Evolutionary conservation across 495 filamentous ascomycete species (phyloP).

Genomic region (Neurospora africana): DNA sequence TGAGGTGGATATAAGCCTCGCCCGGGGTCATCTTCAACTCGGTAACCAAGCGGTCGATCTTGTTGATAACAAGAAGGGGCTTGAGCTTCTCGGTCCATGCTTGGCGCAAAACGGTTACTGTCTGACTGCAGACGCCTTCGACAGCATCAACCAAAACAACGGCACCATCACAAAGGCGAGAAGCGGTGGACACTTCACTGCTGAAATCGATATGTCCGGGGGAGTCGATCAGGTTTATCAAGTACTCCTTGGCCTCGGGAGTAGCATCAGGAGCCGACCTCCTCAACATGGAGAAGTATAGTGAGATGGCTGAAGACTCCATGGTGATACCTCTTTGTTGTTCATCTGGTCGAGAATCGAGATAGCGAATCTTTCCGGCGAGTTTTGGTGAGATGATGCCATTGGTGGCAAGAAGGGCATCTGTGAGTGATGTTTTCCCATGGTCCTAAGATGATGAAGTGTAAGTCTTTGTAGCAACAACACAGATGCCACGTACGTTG

Average conservation of each 20-base stretch:
- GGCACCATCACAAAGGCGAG: conserved; percentile 87
- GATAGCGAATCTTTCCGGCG: conserved; percentile 94
- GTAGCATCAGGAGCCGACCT: conserved; percentile 54
- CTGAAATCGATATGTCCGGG: conserved; percentile 98
- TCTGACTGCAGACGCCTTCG: conserved; percentile 96
- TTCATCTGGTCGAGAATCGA: conserved; percentile 94
- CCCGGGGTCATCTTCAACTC: conserved; percentile 85
- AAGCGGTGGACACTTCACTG: conserved; percentile 94
- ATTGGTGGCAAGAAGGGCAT: conserved; percentile 95
- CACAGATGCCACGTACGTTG: not conserved
- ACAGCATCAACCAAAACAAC: conserved; percentile 96
- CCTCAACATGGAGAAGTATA: conserved; percentile 84
- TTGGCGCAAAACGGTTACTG: conserved; percentile 89
- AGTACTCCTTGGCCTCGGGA: conserved; percentile 71
- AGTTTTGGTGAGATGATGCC: conserved; percentile 98
- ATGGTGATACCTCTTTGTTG: conserved; percentile 97
- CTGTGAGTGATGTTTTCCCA: conserved; percentile 95
- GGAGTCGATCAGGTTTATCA: conserved; percentile 97
- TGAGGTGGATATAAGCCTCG: conserved; percentile 87
- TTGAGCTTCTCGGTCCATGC: conserved; percentile 94
- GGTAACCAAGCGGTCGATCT: conserved; percentile 88
- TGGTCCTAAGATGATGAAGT: conserved; percentile 53
- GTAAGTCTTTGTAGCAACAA: not conserved
- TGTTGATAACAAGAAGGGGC: conserved; percentile 93
- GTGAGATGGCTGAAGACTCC: conserved; percentile 96